Percentiles rank a stretch among this genome's conserved stretches.
Evolutionary conservation across 2,329 filamentous ascomycete genomes (phyloP).

Genomic region (Aspergillus pseudoterreus): DNA sequence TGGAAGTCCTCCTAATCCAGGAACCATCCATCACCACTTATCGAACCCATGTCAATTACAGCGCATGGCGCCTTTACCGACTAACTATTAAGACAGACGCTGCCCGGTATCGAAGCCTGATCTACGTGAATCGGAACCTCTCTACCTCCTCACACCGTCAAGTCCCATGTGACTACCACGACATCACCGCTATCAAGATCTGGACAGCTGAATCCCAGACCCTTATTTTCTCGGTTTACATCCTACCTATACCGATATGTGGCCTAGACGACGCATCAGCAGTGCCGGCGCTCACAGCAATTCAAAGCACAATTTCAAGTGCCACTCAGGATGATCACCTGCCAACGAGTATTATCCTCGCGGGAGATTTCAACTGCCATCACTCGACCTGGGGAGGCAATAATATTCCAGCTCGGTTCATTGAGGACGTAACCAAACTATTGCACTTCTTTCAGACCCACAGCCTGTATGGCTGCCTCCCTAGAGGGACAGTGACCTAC

Average conservation of each 20-base stretch:
- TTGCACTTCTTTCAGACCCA: conserved; percentile 15
- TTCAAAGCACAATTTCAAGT: conserved; percentile 4
- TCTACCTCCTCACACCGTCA: conserved; percentile 22
- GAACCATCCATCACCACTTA: conserved; percentile 16
- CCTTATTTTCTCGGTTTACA: conserved; percentile 18
- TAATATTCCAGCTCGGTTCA: not conserved
- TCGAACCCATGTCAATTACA: conserved; percentile 21
- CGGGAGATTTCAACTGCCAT: conserved; percentile 14
- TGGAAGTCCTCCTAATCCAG: conserved; percentile 22
- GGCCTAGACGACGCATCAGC: not conserved
- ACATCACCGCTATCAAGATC: conserved; percentile 19
- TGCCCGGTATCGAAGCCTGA: conserved; percentile 16
- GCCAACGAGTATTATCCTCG: conserved; percentile 6
- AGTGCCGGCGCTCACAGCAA: not conserved
- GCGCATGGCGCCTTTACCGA: conserved; percentile 21
- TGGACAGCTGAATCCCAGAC: conserved; percentile 12
- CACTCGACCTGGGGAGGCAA: conserved; percentile 7
- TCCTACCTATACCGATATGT: conserved; percentile 1
- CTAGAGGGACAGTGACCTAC: conserved; percentile 5
- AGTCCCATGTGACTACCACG: conserved; percentile 19
- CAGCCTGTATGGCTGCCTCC: conserved; percentile 10
- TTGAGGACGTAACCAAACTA: conserved; percentile 8
- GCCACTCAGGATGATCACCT: conserved; percentile 5
- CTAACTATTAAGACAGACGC: conserved; percentile 12
- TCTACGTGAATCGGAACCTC: conserved; percentile 21